phyloP scores from a whole-genome alignment of 306 rosid genomes.

The Datisca glomerata region DNA sequence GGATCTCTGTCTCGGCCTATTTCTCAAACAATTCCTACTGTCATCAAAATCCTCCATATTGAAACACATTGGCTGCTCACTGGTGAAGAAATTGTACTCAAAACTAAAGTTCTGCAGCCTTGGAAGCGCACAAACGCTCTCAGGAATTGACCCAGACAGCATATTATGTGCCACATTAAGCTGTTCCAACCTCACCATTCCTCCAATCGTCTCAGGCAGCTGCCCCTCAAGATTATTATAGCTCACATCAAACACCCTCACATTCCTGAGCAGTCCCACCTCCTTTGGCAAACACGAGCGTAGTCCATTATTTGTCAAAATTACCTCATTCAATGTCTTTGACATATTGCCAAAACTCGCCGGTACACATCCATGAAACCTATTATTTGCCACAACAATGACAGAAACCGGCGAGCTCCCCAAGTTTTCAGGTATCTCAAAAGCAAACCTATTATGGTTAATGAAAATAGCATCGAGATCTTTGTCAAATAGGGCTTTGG shows the following conservation, averaged over 20 bases:
- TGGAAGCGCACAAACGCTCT: constrained; percentile 20
- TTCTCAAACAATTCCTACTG: constrained; percentile 17
- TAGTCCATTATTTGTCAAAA: constrained; percentile 31
- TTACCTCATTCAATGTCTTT: constrained; percentile 42
- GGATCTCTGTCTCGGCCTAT: constrained; percentile 24
- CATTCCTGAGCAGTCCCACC: constrained; percentile 41
- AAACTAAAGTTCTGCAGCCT: constrained; percentile 18
- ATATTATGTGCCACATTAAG: constrained; percentile 50
- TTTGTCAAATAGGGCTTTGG: constrained; percentile 42
- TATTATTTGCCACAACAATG: constrained; percentile 59
- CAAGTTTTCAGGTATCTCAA: constrained; percentile 36
- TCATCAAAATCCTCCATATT: constrained; percentile 12
- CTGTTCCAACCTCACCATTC: constrained; percentile 38
- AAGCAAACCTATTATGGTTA: constrained; percentile 43
- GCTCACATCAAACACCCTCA: constrained; percentile 55
- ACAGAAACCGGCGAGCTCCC: constrained; percentile 67
- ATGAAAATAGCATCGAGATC: constrained; percentile 64
- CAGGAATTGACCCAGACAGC: constrained; percentile 20
- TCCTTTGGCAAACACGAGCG: constrained; percentile 48
- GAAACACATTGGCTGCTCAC: constrained; percentile 14
- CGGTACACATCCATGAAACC: constrained; percentile 54
- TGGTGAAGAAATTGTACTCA: constrained; percentile 22
- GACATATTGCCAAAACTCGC: constrained; percentile 61
- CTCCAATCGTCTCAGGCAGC: constrained; percentile 35
- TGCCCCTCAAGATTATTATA: constrained; percentile 37